Conservation (phyloP, 192 early-diverging fungal genomes). For the Lobosporangium transversale region DNA sequence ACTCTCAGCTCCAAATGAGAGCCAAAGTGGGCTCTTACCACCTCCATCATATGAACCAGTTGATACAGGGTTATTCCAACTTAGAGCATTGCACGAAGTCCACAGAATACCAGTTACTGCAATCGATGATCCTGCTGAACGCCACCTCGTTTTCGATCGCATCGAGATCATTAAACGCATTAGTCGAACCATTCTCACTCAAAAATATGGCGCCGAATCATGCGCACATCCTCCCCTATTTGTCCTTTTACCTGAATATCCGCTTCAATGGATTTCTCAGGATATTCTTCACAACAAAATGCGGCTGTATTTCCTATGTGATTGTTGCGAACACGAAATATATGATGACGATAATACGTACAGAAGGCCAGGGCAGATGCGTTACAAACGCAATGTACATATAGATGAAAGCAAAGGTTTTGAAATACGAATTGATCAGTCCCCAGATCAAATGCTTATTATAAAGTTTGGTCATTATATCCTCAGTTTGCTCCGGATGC, state of each 20-base stretch:
- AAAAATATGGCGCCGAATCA: constrained; percentile 27
- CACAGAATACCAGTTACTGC: not conserved
- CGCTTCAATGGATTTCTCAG: constrained; percentile 20
- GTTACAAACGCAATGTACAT: constrained; percentile 28
- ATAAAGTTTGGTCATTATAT: constrained; percentile 41
- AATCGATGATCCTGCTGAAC: constrained; percentile 28
- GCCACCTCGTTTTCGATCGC: constrained; percentile 21
- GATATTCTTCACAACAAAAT: constrained; percentile 48
- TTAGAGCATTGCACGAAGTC: not conserved
- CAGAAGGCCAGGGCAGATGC: not conserved
- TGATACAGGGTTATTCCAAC: not conserved
- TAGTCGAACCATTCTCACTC: constrained; percentile 18
- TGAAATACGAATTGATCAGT: constrained; percentile 38
- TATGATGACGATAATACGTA: not conserved
- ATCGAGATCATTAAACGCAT: constrained; percentile 21
- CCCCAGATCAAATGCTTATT: constrained; percentile 33
- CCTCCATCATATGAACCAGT: constrained; percentile 15
- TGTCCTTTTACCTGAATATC: constrained; percentile 38
- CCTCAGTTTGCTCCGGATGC: constrained; percentile 38
- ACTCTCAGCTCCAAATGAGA: no score
- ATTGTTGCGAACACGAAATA: constrained; percentile 37
- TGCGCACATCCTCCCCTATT: constrained; percentile 40
- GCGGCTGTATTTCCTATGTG: constrained; percentile 40
- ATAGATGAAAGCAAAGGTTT: constrained; percentile 17
- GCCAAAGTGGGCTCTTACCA: not conserved